Conservation (phyloP, 129 eudicot species). For the Lactuca saligna region DNA sequence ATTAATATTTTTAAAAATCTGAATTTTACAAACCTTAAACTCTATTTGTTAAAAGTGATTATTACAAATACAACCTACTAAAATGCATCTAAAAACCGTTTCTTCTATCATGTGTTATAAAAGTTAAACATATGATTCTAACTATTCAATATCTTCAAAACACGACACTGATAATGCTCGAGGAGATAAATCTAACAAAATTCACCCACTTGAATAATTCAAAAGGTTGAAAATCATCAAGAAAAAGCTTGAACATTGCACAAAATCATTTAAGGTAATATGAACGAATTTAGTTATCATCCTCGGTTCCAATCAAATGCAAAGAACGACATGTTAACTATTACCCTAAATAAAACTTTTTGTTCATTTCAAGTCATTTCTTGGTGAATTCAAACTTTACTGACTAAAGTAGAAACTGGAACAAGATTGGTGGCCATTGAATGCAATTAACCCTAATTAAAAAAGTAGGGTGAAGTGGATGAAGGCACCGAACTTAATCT, state of each 20-base stretch:
- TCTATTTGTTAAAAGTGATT: background rate
- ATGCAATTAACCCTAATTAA: background rate
- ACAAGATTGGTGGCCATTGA: background rate
- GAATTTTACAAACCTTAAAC: too few relatives aligned
- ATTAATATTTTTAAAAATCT: too few relatives aligned
- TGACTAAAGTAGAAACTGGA: background rate
- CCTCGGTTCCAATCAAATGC: background rate
- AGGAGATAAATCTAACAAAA: constrained; percentile 1
- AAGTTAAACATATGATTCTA: background rate
- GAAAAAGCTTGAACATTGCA: background rate
- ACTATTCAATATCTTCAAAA: background rate
- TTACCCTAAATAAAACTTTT: too few relatives aligned
- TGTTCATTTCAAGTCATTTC: too few relatives aligned
- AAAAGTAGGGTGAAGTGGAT: constrained; percentile 13
- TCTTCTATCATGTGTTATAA: background rate
- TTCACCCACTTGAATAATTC: background rate
- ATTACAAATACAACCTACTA: background rate
- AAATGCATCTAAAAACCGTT: too few relatives aligned
- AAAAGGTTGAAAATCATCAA: background rate
- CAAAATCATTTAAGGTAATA: too few relatives aligned
- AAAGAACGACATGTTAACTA: background rate
- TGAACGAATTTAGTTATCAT: background rate
- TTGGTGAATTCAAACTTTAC: background rate
- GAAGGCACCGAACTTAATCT: constrained; percentile 21
- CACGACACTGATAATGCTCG: constrained; percentile 6